These are phyloP conservation scores for Boletus coffeatus DNA, from an alignment of 1,284 basidiomycete species.

Conservation along the genomic window DNA sequence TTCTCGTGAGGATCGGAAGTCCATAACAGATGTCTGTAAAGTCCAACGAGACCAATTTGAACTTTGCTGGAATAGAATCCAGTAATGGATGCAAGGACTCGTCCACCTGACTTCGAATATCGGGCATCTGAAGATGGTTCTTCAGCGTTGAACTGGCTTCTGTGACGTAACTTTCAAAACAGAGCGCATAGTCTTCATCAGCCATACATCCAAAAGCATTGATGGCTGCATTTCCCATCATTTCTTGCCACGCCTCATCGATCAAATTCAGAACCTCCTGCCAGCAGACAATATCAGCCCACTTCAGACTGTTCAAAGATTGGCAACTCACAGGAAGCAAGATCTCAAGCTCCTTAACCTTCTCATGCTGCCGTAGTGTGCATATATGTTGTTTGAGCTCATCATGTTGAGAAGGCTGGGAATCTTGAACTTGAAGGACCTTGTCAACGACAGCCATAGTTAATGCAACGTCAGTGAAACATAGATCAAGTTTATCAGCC, in stretches of 20 bases:
- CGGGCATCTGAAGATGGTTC: not conserved
- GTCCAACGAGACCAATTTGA: constrained; percentile 2
- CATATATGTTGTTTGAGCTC: not conserved
- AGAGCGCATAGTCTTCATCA: not conserved
- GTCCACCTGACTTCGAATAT: not conserved
- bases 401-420: too few species aligned
- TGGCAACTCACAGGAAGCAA: not conserved
- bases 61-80: constrained; percentile 2
- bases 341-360: not conserved
- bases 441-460: too few species aligned
- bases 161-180: not conserved
- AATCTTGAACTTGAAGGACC: too few species aligned
- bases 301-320: not conserved
- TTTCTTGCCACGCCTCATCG: not conserved
- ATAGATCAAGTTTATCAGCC: constrained; percentile 1
- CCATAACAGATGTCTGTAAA: not conserved
- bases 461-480: not conserved
- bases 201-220: not conserved
- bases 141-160: not conserved
- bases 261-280: not conserved
- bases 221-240: not conserved
- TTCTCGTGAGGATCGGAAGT: constrained; percentile 2
- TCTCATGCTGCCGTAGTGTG: not conserved
- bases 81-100: not conserved
- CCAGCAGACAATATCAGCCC: not conserved